phyloP scores from a whole-genome alignment of 768 basidiomycete genomes.

The Mycena haematopus region DNA sequence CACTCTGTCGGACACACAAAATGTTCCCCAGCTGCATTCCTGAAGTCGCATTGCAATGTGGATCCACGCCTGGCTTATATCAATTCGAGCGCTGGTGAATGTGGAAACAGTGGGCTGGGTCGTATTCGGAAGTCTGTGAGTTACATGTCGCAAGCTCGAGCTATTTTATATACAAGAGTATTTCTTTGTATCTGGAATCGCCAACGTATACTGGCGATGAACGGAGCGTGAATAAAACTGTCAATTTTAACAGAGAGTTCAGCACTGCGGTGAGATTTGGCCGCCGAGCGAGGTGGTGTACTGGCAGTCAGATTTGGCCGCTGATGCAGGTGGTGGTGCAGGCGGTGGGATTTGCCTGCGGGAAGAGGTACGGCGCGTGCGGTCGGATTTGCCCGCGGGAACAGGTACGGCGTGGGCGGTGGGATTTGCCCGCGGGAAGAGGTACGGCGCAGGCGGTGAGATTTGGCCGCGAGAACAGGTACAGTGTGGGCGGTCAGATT shows the following conservation, averaged over 20 bases:
- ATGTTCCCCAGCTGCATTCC: conserved; percentile 39
- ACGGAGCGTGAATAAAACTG: background rate
- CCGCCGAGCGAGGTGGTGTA: too few relatives aligned
- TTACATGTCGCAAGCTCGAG: conserved; percentile 19
- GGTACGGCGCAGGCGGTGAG: too few relatives aligned
- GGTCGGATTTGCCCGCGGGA: too few relatives aligned
- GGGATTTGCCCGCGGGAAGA: too few relatives aligned
- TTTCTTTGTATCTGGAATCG: conserved; percentile 30
- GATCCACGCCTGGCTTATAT: conserved; percentile 35
- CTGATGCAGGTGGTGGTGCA: too few relatives aligned
- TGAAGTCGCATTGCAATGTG: conserved; percentile 35
- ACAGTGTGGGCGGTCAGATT: too few relatives aligned
- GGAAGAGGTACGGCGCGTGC: too few relatives aligned
- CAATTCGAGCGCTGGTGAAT: conserved; percentile 45
- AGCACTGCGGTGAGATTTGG: too few relatives aligned
- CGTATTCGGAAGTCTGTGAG: conserved; percentile 12
- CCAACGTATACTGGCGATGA: background rate
- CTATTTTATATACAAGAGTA: conserved; percentile 34
- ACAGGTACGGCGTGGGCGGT: too few relatives aligned
- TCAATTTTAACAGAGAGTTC: background rate
- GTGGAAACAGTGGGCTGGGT: conserved; percentile 35
- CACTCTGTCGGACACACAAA: conserved; percentile 42
- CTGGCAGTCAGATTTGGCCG: too few relatives aligned
- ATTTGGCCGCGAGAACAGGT: too few relatives aligned
- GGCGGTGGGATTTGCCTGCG: too few relatives aligned